A percentile compares a stretch with the other conserved stretches of the same genome.
Evolutionary conservation across 2,329 filamentous ascomycete species (phyloP).

Genomic region (Nemania sp.): DNA sequence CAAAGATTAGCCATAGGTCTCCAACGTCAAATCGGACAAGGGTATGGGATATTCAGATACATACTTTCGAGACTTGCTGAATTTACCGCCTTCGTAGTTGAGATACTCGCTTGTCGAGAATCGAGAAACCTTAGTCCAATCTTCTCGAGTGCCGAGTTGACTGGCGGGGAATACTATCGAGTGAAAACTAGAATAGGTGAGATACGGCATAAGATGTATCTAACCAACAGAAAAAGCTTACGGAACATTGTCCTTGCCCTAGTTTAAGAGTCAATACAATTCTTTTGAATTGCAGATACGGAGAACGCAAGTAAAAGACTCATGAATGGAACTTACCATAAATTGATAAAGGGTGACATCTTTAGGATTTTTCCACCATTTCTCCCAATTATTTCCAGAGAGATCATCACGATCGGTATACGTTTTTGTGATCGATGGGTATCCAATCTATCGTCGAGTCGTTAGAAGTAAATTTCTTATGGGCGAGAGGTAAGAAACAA

Average conservation of each 20-base stretch:
- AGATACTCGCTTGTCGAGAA: slow-evolving; percentile 83
- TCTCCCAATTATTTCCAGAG: slow-evolving; percentile 73
- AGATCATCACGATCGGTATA: slow-evolving; percentile 65
- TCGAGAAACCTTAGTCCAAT: slow-evolving; percentile 88
- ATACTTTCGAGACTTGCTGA: slow-evolving; percentile 75
- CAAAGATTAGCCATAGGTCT: slow-evolving; percentile 2
- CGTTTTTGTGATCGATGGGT: slow-evolving; percentile 86
- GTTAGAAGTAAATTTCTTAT: slow-evolving; percentile 48
- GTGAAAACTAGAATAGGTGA: slow-evolving; percentile 60
- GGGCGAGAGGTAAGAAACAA: slow-evolving; percentile 57
- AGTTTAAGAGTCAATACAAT: neutral
- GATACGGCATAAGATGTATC: neutral
- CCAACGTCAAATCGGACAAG: neutral
- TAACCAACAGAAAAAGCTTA: slow-evolving; percentile 6
- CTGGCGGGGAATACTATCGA: slow-evolving; percentile 89
- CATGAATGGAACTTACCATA: slow-evolving; percentile 13
- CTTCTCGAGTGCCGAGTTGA: slow-evolving; percentile 79
- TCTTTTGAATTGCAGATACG: too few relatives aligned
- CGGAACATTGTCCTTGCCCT: slow-evolving; percentile 78
- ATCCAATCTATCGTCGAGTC: slow-evolving; percentile 59
- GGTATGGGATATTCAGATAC: neutral
- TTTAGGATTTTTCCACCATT: slow-evolving; percentile 92
- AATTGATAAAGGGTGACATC: slow-evolving; percentile 91
- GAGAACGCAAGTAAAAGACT: neutral
- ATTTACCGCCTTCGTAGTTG: slow-evolving; percentile 64